Percentiles rank a stretch among this genome's conserved stretches.
phyloP scores from a whole-genome alignment of 371 early-diverging fungal species.

The Mucor velutinosus region DNA sequence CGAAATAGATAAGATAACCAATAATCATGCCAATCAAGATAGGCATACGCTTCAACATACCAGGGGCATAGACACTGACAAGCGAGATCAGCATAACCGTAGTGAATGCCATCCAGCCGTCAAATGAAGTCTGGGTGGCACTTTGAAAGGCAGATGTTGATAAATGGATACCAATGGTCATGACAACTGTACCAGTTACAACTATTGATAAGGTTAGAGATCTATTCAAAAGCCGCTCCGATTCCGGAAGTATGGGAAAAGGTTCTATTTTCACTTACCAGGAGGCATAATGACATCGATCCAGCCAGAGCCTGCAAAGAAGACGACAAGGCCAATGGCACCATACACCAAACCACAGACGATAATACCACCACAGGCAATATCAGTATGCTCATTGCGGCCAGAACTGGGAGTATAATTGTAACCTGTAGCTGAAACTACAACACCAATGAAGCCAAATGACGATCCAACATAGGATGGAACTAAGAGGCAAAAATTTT shows the following conservation, averaged over 20 bases:
- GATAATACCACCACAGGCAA: conserved; percentile 60
- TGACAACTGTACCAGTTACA: conserved; percentile 61
- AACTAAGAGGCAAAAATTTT: conserved; percentile 20
- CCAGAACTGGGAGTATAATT: conserved; percentile 32
- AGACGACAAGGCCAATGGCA: conserved; percentile 45
- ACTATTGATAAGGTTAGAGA: conserved; percentile 20
- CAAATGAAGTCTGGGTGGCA: conserved; percentile 50
- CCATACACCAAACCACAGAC: conserved; percentile 52
- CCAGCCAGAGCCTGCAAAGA: conserved; percentile 52
- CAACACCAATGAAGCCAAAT: conserved; percentile 57
- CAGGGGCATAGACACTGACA: conserved; percentile 55
- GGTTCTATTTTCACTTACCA: conserved; percentile 25
- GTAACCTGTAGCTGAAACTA: conserved; percentile 54
- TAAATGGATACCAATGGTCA: conserved; percentile 60
- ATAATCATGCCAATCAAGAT: conserved; percentile 54
- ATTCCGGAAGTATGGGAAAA: neutral
- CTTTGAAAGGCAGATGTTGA: conserved; percentile 51
- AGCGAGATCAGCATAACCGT: conserved; percentile 49
- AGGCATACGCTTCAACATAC: conserved; percentile 43
- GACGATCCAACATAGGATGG: conserved; percentile 65
- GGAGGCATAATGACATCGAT: conserved; percentile 63
- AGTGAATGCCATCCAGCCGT: conserved; percentile 58
- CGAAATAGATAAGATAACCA: conserved; percentile 51
- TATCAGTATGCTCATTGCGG: conserved; percentile 33
- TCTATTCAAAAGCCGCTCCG: conserved; percentile 3